A percentile compares a stretch with the other conserved stretches of the same genome.
phyloP scores from a whole-genome alignment of 257 asterid genomes.

The Agastache rugosa region DNA sequence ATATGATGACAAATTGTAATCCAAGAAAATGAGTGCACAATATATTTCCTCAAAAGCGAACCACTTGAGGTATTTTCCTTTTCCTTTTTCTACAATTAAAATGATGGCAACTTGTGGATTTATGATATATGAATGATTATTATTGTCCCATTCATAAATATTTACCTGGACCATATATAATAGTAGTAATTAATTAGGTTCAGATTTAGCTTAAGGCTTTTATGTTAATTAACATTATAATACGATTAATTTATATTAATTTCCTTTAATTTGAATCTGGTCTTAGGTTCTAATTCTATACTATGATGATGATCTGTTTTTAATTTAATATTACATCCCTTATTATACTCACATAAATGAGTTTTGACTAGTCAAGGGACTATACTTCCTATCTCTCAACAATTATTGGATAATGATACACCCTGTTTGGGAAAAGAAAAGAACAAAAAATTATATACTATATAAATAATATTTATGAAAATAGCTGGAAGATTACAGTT shows the following conservation, averaged over 20 bases:
- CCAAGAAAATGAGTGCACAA: constrained; percentile 41
- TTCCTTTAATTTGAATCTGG: background rate
- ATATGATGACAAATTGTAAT: constrained; percentile 37
- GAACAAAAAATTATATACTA: background rate
- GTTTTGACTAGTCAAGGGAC: constrained; percentile 49
- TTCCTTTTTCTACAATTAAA: background rate
- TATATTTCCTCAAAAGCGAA: constrained; percentile 33
- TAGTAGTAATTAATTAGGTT: background rate
- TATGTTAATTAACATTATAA: background rate
- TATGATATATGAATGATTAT: constrained; percentile 21
- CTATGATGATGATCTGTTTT: background rate
- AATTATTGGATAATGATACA: constrained; percentile 48
- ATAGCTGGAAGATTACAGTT: constrained; percentile 47
- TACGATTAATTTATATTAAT: background rate
- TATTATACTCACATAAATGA: background rate
- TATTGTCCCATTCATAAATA: constrained; percentile 29
- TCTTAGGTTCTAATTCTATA: background rate
- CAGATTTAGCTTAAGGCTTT: background rate
- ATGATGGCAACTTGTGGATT: constrained; percentile 7
- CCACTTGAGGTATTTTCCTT: background rate
- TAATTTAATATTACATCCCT: background rate
- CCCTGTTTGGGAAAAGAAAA: constrained; percentile 29
- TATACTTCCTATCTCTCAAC: constrained; percentile 20
- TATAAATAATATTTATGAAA: background rate
- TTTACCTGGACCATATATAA: background rate